Conservation (phyloP, 768 basidiomycete genomes). For the Strobilomyces echinocephalus region DNA sequence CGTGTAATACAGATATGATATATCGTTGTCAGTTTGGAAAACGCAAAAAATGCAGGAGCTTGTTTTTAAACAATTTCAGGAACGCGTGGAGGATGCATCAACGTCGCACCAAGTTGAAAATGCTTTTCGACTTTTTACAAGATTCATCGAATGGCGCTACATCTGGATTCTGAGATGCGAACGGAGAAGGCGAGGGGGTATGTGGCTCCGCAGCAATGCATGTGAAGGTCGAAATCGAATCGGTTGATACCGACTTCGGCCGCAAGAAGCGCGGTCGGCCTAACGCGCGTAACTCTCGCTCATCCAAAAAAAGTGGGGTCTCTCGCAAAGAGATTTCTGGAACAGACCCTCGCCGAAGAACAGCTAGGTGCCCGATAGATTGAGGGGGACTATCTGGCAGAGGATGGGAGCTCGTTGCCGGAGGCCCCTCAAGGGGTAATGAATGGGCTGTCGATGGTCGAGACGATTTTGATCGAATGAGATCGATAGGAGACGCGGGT, state of each 20-base stretch:
- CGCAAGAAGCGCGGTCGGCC: slow-evolving; percentile 30
- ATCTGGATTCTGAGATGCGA: slow-evolving; percentile 2
- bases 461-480: slow-evolving; percentile 23
- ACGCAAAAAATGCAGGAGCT: not conserved
- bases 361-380: slow-evolving; percentile 7
- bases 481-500: slow-evolving; percentile 17
- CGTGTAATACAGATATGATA: slow-evolving; percentile 26
- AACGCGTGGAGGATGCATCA: slow-evolving; percentile 18
- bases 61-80: not conserved
- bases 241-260: slow-evolving; percentile 51
- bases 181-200: slow-evolving; percentile 6
- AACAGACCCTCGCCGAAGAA: slow-evolving; percentile 25
- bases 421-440: slow-evolving; percentile 22
- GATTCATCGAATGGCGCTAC: slow-evolving; percentile 19
- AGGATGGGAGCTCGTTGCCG: not conserved
- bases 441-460: slow-evolving; percentile 51
- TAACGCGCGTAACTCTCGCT: slow-evolving; percentile 17
- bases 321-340: slow-evolving; percentile 18
- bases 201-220: slow-evolving; percentile 9
- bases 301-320: slow-evolving; percentile 12
- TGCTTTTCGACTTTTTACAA: slow-evolving; percentile 33
- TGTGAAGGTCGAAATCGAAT: slow-evolving; percentile 42
- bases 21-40: slow-evolving; percentile 8
- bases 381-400: slow-evolving; percentile 2
- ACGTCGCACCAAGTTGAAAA: slow-evolving; percentile 39